Conservation (phyloP, 768 basidiomycete genomes). For the Leccinum fibrillosum region DNA sequence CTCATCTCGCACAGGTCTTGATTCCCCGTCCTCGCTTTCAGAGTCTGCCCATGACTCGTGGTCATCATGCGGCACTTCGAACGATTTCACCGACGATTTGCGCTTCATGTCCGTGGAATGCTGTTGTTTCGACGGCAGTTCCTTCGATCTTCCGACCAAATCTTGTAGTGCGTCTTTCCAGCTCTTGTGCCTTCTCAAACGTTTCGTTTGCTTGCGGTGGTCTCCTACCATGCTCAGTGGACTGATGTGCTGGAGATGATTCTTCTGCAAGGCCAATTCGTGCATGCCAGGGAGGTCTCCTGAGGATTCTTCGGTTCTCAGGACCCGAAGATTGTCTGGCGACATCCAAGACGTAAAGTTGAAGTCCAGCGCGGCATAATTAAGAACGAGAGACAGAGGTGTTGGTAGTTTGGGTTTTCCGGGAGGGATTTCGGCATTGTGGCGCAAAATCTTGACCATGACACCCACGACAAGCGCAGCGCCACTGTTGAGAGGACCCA, state of each 20-base stretch:
- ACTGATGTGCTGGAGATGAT: conserved; percentile 85
- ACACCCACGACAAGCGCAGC: conserved; percentile 84
- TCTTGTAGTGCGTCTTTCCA: conserved; percentile 60
- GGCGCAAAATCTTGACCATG: conserved; percentile 82
- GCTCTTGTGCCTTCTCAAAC: conserved; percentile 51
- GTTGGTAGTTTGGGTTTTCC: conserved; percentile 50
- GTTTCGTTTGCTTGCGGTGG: conserved; percentile 35
- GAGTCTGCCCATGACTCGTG: conserved; percentile 52
- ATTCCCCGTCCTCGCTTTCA: conserved; percentile 50
- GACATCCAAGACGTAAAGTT: conserved; percentile 99
- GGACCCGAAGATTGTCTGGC: conserved; percentile 73
- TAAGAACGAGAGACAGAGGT: conserved; percentile 82
- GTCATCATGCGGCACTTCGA: conserved; percentile 35
- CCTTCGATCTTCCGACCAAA: conserved; percentile 40
- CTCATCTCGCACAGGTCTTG: conserved; percentile 52
- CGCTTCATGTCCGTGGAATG: conserved; percentile 26
- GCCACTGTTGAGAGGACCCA: conserved; percentile 51
- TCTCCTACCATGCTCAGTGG: conserved; percentile 92
- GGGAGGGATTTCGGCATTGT: conserved; percentile 32
- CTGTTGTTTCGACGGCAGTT: conserved; percentile 10
- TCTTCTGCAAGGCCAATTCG: conserved; percentile 73
- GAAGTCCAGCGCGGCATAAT: conserved; percentile 92
- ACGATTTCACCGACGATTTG: conserved; percentile 27
- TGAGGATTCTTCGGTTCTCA: conserved; percentile 85
- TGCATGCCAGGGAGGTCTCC: conserved; percentile 72